Base-by-base conservation (phyloP, 371 early-diverging fungal genomes). In the Mucor lusitanicus region DNA sequence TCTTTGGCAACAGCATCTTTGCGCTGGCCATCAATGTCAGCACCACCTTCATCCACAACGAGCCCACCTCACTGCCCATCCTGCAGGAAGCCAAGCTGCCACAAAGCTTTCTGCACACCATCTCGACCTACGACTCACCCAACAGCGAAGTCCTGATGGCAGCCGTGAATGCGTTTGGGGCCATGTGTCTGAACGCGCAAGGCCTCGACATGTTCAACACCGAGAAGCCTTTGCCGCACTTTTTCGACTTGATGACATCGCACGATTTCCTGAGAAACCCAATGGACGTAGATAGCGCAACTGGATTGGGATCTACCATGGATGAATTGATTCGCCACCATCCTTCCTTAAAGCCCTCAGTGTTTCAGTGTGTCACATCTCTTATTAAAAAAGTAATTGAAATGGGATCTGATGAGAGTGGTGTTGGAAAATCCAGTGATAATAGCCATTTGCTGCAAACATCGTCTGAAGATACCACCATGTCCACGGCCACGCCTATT, bases 271-370 rank as follows among this genome's bases (percentile, higher is more conserved):
- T 95, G 6, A 85, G 88, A 1, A 83, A 88, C 3, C 82, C 96
- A n/a, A 84, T 87, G 64, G 97, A 95, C 35, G 86, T 89, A 32
- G 96, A 96, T 48, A 85, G 92, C 8, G 88, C 94, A 0, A 84
- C 91, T 11, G 72, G 83, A 1, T 75, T 97, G 35, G 99, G 98
- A 9, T 87, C 86, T 32, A 87, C 92, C 0, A 85, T 98, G 78
- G 98, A 97, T 72, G 99, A 99, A 74, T 81, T 99, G 39, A 91
- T 95, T 61, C 89, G 99, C 15, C 99, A 99, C 76, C 97, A 97
- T 63, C 98, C 99, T 2, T 68, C 83, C 0, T 74, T 97, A 44
- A 91, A 92, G 68, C 79, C 80, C 0, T 72, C 71, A 7, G 86
- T 94, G 12, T 87, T 95, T 78, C 74, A 78, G 7, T 85, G 89